Percentiles rank a stretch among this genome's conserved stretches.
These are phyloP conservation scores for Perkinsus chesapeaki DNA, from an alignment of 169 alveolate species.

Conservation along the genomic window DNA sequence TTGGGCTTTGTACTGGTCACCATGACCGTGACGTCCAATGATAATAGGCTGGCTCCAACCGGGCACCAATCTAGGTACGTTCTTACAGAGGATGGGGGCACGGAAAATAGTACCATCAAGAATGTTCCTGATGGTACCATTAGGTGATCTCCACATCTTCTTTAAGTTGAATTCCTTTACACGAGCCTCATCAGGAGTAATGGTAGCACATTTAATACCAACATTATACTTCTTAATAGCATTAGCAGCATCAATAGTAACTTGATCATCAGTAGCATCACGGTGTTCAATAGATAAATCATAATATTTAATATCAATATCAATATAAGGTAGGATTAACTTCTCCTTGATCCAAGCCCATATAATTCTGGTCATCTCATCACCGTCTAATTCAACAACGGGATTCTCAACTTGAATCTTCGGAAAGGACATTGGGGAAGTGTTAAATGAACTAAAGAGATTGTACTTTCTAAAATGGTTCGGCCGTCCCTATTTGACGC, in stretches of 20 bases:
- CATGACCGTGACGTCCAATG: conserved; percentile 92
- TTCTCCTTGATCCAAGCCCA: conserved; percentile 83
- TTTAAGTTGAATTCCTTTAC: conserved; percentile 80
- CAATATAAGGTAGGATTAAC: conserved; percentile 81
- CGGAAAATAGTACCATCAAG: conserved; percentile 90
- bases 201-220: conserved; percentile 92
- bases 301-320: conserved; percentile 73
- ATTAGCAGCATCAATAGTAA: conserved; percentile 90
- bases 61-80: conserved; percentile 79
- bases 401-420: conserved; percentile 70
- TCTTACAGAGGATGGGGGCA: conserved; percentile 84
- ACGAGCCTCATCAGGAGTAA: conserved; percentile 93
- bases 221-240: conserved; percentile 78
- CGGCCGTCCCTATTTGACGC: too few relatives aligned
- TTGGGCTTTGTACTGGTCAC: conserved; percentile 86
- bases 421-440: neutral
- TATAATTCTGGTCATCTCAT: conserved; percentile 88
- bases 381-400: conserved; percentile 89
- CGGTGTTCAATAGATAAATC: conserved; percentile 81
- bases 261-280: conserved; percentile 83
- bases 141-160: conserved; percentile 90
- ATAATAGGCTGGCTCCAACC: conserved; percentile 73
- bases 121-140: conserved; percentile 88
- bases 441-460: too few relatives aligned
- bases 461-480: too few relatives aligned